Base-by-base conservation (phyloP, 345 rosid species). In the Ceriops decandra region DNA sequence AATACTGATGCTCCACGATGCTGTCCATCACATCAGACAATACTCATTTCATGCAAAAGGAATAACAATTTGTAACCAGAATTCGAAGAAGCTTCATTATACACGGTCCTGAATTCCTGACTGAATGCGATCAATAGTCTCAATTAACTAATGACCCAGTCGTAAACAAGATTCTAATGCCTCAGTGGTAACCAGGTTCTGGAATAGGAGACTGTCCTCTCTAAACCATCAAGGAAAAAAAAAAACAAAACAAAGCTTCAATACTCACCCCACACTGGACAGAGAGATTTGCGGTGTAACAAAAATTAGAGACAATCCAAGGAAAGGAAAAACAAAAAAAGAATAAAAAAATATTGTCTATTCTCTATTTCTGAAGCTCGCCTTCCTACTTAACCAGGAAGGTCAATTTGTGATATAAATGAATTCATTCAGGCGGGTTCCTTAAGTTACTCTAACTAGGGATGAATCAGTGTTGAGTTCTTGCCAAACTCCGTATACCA, bases 391-490 rank as follows among this genome's bases (percentile, higher is more conserved):
- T 57, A 30, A 68, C 51, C 61, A 42, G 52, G 42, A 60, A 47
- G 72, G 74, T 63, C 71, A 56, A 68, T 56, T 59, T 56, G 66
- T 51, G 70, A 74, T 75, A 76, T 49, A 56, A 74, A 76, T 62
- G 68, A 76, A 74, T 79, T 77, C 81, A 67, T 72, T 67, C 71
- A 65, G 63, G 67, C 66, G 49, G 36, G 68, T 71, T 51, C 58
- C 52, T 24, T 57, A 38, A 59, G 47, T 62, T 68, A 61, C 28
- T 71, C 83, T 52, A 26, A 56, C 57, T 36, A 28, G 19, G 6
- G 66, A 76, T 28, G 57, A 66, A 68, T 74, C 52, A 56, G 47
- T 60, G 64, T 38, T 17, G 22, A 52, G 64, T 35, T 65, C 73
- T 46, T 35, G 35, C 58, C 75, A 75, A 67, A 51, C 67, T 72